Percentiles rank a stretch among this genome's conserved stretches.
These are phyloP conservation scores for Xylaria multiplex DNA, from an alignment of 2,329 filamentous ascomycete genomes.

Conservation along the genomic window DNA sequence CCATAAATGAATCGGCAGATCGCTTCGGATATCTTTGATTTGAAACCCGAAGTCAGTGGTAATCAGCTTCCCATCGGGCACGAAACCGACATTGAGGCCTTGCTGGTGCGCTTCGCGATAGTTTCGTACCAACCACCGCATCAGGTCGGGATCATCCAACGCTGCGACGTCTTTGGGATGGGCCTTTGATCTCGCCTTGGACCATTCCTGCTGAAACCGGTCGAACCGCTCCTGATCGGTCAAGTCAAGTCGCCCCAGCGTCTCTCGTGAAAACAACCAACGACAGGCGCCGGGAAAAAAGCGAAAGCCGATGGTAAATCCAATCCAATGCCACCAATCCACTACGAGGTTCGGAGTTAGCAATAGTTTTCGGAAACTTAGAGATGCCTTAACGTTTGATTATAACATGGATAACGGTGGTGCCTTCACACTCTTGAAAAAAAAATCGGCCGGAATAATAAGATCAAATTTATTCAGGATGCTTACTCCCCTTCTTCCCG, in stretches of 20 bases:
- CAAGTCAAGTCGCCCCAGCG: slow-evolving; percentile 25
- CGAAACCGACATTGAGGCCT: slow-evolving; percentile 22
- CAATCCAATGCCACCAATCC: slow-evolving; percentile 29
- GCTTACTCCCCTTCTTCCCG: slow-evolving; percentile 23
- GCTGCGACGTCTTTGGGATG: slow-evolving; percentile 26
- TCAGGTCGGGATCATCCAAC: slow-evolving; percentile 22
- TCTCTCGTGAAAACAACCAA: slow-evolving; percentile 30
- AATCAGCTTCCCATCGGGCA: slow-evolving; percentile 19
- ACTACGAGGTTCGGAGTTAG: slow-evolving; percentile 19
- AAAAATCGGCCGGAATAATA: neutral
- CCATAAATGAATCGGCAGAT: slow-evolving; percentile 29
- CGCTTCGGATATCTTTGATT: slow-evolving; percentile 28
- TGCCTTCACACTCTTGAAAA: neutral
- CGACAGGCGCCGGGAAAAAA: slow-evolving; percentile 25
- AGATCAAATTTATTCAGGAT: neutral
- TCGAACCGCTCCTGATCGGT: slow-evolving; percentile 25
- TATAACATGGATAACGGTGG: neutral
- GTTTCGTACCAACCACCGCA: slow-evolving; percentile 26
- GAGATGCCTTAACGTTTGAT: neutral
- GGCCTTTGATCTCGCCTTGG: slow-evolving; percentile 16
- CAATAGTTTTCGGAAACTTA: neutral
- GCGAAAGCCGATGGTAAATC: slow-evolving; percentile 27
- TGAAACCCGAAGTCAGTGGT: slow-evolving; percentile 25
- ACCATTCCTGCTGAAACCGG: slow-evolving; percentile 27
- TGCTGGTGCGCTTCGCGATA: slow-evolving; percentile 25